These are phyloP conservation scores for Crithidia thermophila DNA, from an alignment of 208 protist species.

Conservation along the genomic window DNA sequence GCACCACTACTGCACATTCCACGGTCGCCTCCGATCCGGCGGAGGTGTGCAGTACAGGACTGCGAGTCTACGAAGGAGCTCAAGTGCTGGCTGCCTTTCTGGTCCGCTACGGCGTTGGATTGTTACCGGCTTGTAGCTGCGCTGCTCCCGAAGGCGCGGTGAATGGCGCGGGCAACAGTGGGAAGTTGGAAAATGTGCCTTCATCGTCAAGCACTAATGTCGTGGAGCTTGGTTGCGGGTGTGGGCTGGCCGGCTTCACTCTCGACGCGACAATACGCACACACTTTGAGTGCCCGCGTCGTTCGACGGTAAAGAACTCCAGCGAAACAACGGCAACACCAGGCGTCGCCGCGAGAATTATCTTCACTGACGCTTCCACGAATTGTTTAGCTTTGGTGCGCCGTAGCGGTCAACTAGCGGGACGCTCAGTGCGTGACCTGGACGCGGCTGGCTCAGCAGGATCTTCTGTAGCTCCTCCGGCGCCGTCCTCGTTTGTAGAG, in stretches of 20 bases:
- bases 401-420: conserved; percentile 14
- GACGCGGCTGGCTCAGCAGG: background rate
- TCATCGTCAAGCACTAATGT: too few species aligned
- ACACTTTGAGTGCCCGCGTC: background rate
- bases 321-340: background rate
- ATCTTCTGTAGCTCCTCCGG: too few species aligned
- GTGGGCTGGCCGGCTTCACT: conserved; percentile 63
- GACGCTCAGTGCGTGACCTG: conserved; percentile 8
- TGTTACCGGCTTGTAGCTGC: too few species aligned
- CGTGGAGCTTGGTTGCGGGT: conserved; percentile 74
- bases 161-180: too few species aligned
- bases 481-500: background rate
- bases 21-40: conserved; percentile 10
- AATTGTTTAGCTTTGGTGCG: conserved; percentile 55
- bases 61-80: conserved; percentile 75
- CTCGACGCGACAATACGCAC: conserved; percentile 17
- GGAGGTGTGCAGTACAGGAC: conserved; percentile 53
- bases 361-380: conserved; percentile 61
- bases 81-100: conserved; percentile 66
- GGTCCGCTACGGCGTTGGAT: conserved; percentile 28
- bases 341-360: conserved; percentile 4
- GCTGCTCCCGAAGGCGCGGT: too few species aligned
- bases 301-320: background rate
- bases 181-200: too few species aligned
- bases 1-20: conserved; percentile 33